A percentile compares a stretch with the other conserved stretches of the same genome.
Conservation (phyloP, 129 eudicot genomes). For the Mikania micrantha region DNA sequence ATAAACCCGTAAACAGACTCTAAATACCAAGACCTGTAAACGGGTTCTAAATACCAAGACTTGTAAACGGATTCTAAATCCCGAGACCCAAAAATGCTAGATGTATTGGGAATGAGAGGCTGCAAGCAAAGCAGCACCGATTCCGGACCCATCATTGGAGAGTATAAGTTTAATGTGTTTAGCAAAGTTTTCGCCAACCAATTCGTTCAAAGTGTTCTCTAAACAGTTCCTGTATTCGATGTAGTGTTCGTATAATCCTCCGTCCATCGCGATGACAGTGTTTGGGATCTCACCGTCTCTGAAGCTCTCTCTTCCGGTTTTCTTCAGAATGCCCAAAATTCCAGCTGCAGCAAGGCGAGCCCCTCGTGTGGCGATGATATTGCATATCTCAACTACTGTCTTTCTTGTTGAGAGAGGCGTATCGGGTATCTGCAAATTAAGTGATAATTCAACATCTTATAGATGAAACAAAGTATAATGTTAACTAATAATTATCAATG, state of each 20-base stretch:
- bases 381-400: conserved; percentile 58
- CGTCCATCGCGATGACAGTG: conserved; percentile 92
- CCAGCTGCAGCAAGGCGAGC: conserved; percentile 90
- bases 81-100: conserved; percentile 18
- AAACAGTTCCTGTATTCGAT: conserved; percentile 57
- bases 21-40: background rate
- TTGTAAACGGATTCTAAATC: background rate
- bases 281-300: conserved; percentile 36
- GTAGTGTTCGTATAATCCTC: conserved; percentile 84
- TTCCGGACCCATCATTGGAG: conserved; percentile 82
- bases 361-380: conserved; percentile 78
- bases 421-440: conserved; percentile 37
- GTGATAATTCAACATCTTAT: background rate
- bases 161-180: conserved; percentile 39
- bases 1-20: background rate
- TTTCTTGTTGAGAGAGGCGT: conserved; percentile 52
- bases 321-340: conserved; percentile 66
- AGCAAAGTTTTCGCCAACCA: conserved; percentile 50
- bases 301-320: conserved; percentile 51
- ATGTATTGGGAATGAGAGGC: conserved; percentile 71
- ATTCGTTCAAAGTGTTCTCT: conserved; percentile 58
- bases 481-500: background rate
- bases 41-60: conserved; percentile 1
- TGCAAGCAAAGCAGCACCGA: conserved; percentile 96
- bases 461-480: background rate